phyloP scores from a whole-genome alignment of 2,329 filamentous ascomycete genomes.

The Xylaria sp. region DNA sequence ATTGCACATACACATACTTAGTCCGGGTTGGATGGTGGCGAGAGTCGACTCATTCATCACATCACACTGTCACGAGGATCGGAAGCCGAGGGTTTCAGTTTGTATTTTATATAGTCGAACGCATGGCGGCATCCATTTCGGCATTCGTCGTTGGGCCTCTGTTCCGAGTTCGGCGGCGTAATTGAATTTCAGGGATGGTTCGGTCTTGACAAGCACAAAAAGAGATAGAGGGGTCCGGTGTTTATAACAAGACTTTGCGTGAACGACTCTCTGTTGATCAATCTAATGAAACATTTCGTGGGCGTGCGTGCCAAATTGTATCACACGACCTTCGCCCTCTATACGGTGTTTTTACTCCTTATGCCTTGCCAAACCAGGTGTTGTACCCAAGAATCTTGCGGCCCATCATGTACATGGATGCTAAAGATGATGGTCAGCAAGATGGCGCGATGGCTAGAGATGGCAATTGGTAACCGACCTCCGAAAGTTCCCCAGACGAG shows the following conservation, averaged over 20 bases:
- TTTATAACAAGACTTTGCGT: conserved; percentile 36
- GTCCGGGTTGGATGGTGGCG: conserved; percentile 20
- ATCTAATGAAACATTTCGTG: conserved; percentile 37
- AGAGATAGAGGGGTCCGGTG: conserved; percentile 23
- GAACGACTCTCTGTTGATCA: conserved; percentile 41
- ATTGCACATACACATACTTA: conserved; percentile 37
- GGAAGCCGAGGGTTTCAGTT: conserved; percentile 20
- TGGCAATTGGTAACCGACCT: conserved; percentile 63
- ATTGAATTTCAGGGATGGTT: conserved; percentile 42
- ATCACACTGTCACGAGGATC: conserved; percentile 22
- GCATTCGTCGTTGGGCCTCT: conserved; percentile 35
- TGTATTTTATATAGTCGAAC: conserved; percentile 46
- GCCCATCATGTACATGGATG: conserved; percentile 75
- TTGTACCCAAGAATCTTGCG: conserved; percentile 82
- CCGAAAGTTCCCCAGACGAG: conserved; percentile 71
- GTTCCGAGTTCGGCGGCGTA: conserved; percentile 43
- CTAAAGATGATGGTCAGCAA: conserved; percentile 51
- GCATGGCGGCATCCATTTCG: conserved; percentile 36
- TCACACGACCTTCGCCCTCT: conserved; percentile 31
- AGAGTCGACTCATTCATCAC: conserved; percentile 26
- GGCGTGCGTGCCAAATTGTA: conserved; percentile 30
- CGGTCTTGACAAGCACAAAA: conserved; percentile 27
- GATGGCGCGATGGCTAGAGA: conserved; percentile 24
- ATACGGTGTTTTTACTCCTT: conserved; percentile 43
- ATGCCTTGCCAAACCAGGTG: conserved; percentile 75